A percentile compares a stretch with the other conserved stretches of the same genome.
phyloP scores from a whole-genome alignment of 768 basidiomycete genomes.

The Tephrocybe sp. region DNA sequence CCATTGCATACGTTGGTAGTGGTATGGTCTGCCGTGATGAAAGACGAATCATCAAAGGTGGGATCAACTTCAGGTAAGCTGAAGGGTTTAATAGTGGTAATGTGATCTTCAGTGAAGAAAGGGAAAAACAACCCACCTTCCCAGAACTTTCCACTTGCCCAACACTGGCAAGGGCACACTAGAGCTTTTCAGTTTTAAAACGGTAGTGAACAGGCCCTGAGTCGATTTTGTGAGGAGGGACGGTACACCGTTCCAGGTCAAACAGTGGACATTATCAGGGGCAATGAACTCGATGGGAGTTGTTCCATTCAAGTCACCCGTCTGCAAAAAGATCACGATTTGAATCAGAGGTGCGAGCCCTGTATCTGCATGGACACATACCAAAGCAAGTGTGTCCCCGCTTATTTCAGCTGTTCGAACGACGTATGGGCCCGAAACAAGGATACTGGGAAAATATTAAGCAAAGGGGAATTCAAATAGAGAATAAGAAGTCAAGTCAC shows the following conservation, averaged over 20 bases:
- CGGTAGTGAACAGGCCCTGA: conserved; percentile 29
- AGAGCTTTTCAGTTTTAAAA: conserved; percentile 11
- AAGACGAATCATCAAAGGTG: conserved; percentile 47
- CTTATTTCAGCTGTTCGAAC: conserved; percentile 46
- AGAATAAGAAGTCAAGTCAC: conserved; percentile 21
- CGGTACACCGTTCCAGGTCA: conserved; percentile 41
- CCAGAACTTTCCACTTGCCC: conserved; percentile 44
- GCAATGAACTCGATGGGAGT: conserved; percentile 43
- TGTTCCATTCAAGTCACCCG: conserved; percentile 49
- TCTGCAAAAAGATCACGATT: conserved; percentile 23
- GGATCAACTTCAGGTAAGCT: conserved; percentile 49
- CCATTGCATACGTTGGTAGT: conserved; percentile 39
- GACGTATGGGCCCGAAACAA: conserved; percentile 53
- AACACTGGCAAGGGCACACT: conserved; percentile 32
- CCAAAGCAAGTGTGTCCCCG: conserved; percentile 34
- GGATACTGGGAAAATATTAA: conserved; percentile 25
- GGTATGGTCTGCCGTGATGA: conserved; percentile 40
- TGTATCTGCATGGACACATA: no score
- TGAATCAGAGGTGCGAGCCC: no score
- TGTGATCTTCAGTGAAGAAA: background rate
- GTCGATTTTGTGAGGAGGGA: conserved; percentile 23
- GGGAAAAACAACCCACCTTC: conserved; percentile 31
- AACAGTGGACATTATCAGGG: conserved; percentile 29
- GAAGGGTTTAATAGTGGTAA: background rate
- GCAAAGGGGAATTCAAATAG: background rate